These are phyloP conservation scores for Neonectria ditissima DNA, from an alignment of 2,329 filamentous ascomycete species.

Conservation along the genomic window DNA sequence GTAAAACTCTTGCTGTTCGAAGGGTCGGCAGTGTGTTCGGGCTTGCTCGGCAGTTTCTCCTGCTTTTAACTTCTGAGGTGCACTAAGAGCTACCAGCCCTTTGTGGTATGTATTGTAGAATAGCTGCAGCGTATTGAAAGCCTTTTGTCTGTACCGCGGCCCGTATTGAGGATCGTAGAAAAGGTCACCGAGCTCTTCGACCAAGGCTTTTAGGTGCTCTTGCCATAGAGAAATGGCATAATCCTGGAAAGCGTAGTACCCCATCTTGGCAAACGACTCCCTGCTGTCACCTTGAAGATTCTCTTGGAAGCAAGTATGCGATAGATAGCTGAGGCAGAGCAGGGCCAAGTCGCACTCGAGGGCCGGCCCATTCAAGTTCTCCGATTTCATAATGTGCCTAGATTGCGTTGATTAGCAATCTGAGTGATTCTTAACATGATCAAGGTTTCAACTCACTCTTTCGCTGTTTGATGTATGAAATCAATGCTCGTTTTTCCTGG, in stretches of 20 bases:
- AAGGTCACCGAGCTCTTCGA: constrained; percentile 17
- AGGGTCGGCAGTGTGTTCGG: neutral
- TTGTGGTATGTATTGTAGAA: neutral
- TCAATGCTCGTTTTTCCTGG: constrained; percentile 47
- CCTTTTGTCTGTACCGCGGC: neutral
- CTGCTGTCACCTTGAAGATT: constrained; percentile 26
- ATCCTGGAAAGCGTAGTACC: constrained; percentile 53
- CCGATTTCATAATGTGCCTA: constrained; percentile 42
- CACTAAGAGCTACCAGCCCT: neutral
- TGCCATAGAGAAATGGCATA: constrained; percentile 53
- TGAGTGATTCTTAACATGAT: too few relatives aligned
- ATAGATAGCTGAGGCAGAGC: constrained; percentile 51
- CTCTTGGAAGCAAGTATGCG: constrained; percentile 47
- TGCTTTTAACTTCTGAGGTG: neutral
- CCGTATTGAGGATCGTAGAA: neutral
- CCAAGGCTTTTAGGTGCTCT: constrained; percentile 45
- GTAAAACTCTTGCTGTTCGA: neutral
- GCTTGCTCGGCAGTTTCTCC: neutral
- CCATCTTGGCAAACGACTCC: constrained; percentile 31
- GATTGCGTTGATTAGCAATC: neutral
- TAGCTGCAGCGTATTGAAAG: neutral
- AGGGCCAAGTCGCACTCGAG: constrained; percentile 21
- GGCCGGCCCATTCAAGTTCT: constrained; percentile 37
- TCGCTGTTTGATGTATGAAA: constrained; percentile 54
- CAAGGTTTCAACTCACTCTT: constrained; percentile 41